Conservation (phyloP, 1,284 basidiomycete species). For the Megacollybia platyphylla region DNA sequence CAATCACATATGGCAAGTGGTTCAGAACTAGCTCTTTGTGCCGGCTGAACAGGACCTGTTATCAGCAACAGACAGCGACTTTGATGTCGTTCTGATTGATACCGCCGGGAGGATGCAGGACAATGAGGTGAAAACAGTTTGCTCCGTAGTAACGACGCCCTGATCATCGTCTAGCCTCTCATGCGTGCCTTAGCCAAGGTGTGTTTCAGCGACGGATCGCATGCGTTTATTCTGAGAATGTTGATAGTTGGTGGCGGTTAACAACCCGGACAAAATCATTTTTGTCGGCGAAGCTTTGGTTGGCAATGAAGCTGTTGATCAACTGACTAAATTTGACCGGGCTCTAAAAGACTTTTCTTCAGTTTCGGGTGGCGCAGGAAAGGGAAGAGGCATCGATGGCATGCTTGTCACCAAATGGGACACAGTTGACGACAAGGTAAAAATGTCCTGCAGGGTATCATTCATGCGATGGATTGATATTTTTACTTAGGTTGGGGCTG, state of each 20-base stretch:
- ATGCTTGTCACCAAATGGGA: constrained; percentile 98
- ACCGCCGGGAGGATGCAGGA: constrained; percentile 99
- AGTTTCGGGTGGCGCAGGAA: constrained; percentile 41
- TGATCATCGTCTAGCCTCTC: constrained; percentile 44
- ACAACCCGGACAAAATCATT: constrained; percentile 90
- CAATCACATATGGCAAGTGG: constrained; percentile 71
- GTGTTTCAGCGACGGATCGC: constrained; percentile 3
- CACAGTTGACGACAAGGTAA: constrained; percentile 86
- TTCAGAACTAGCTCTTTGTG: constrained; percentile 2
- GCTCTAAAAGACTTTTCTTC: constrained; percentile 82
- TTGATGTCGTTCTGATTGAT: constrained; percentile 92
- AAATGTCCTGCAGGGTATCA: constrained; percentile 4
- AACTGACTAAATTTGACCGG: constrained; percentile 88
- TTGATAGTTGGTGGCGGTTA: constrained; percentile 77
- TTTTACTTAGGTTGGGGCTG: constrained; percentile 75
- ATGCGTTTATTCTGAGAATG: constrained; percentile 3
- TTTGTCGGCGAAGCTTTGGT: constrained; percentile 96
- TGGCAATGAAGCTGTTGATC: constrained; percentile 94
- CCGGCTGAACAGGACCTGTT: constrained; percentile 1
- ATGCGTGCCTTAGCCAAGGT: constrained; percentile 98
- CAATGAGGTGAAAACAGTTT: constrained; percentile 64
- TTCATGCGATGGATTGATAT: constrained; percentile 2
- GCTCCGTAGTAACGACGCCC: constrained; percentile 1
- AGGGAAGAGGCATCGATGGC: constrained; percentile 85
- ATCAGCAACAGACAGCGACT: constrained; percentile 72